phyloP scores from a whole-genome alignment of 108 stramenopile species.

The Bacterosira constricta region DNA sequence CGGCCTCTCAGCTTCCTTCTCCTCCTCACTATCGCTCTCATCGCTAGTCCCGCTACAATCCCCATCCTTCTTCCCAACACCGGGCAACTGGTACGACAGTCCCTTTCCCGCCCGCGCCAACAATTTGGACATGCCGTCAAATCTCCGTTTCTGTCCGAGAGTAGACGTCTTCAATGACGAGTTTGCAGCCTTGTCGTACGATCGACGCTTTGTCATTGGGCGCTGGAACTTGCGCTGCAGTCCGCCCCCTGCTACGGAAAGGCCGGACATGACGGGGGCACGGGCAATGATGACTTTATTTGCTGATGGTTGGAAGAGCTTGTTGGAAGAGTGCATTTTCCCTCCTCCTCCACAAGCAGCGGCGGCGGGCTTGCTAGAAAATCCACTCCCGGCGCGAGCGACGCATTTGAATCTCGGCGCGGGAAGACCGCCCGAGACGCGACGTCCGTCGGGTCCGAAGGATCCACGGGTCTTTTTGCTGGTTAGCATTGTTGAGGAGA shows the following conservation, averaged over 20 bases:
- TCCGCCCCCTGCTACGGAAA: constrained; percentile 34
- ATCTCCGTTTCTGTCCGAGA: constrained; percentile 68
- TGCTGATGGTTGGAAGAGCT: constrained; percentile 53
- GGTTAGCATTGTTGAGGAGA: constrained; percentile 19
- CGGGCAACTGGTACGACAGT: constrained; percentile 55
- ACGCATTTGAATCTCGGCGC: constrained; percentile 26
- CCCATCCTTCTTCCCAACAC: constrained; percentile 1
- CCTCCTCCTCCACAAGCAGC: neutral
- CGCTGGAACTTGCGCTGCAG: constrained; percentile 78
- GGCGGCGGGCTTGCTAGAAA: constrained; percentile 3
- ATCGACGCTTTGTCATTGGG: constrained; percentile 78
- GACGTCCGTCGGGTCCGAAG: constrained; percentile 62
- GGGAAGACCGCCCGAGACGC: constrained; percentile 18
- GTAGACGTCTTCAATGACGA: constrained; percentile 53
- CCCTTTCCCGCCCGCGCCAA: constrained; percentile 76
- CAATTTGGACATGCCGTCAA: constrained; percentile 82
- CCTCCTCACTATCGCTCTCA: constrained; percentile 62
- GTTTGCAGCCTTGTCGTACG: constrained; percentile 67
- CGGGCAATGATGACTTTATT: constrained; percentile 55
- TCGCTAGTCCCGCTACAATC: constrained; percentile 21
- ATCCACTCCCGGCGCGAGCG: constrained; percentile 25
- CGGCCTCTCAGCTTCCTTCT: constrained; percentile 62
- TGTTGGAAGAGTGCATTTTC: constrained; percentile 8
- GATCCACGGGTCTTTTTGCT: constrained; percentile 43
- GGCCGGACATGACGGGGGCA: constrained; percentile 67